phyloP scores from a whole-genome alignment of 768 basidiomycete genomes.

The Russula virescens region DNA sequence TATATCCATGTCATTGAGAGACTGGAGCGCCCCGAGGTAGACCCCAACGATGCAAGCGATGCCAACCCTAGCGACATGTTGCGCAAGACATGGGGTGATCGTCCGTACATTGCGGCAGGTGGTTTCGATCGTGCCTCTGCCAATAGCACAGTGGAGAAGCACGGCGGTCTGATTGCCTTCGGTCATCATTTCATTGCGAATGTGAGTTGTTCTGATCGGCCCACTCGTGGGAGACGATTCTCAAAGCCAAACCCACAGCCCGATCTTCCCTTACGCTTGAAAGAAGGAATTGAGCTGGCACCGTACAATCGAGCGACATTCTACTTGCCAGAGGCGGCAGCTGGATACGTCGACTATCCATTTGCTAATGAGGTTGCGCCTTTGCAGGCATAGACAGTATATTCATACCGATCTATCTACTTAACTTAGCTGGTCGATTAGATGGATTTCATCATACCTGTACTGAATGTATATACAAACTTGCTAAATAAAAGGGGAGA shows the following conservation, averaged over 20 bases:
- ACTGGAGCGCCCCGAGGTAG: too few relatives aligned
- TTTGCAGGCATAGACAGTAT: neutral
- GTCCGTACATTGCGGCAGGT: conserved; percentile 7
- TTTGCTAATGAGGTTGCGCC: neutral
- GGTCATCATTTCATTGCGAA: conserved; percentile 16
- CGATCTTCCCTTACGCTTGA: conserved; percentile 21
- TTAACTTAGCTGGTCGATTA: too few relatives aligned
- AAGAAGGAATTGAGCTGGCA: neutral
- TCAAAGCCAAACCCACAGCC: neutral
- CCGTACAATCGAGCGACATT: conserved; percentile 9
- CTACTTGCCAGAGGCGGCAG: conserved; percentile 1
- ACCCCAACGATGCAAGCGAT: too few relatives aligned
- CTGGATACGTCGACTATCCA: conserved; percentile 18
- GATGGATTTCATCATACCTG: too few relatives aligned
- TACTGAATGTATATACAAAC: too few relatives aligned
- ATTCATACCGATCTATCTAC: too few relatives aligned
- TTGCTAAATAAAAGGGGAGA: too few relatives aligned
- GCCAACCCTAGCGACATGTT: neutral
- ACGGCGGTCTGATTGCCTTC: conserved; percentile 13
- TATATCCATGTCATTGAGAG: conserved; percentile 12
- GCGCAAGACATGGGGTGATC: neutral
- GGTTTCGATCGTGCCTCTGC: conserved; percentile 12
- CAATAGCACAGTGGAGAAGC: neutral
- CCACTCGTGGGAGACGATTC: neutral
- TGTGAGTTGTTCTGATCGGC: neutral